Evolutionary conservation across 1,139 yeast genomes (phyloP).

Genomic region (Debaryomyces coudertii): DNA sequence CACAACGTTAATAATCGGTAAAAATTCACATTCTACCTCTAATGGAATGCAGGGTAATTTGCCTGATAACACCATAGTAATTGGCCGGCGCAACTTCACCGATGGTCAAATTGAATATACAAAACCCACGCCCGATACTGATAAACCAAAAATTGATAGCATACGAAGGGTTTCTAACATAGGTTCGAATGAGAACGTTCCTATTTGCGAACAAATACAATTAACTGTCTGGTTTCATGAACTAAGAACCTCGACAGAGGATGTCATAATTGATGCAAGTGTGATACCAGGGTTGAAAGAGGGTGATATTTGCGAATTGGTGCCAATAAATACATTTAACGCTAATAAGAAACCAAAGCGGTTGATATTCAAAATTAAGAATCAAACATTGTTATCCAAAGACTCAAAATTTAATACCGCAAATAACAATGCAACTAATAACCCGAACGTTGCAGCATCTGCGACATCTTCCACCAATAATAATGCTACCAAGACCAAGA

Average conservation of each 20-base stretch:
- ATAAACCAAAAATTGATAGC: slow-evolving; percentile 1
- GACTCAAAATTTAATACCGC: not conserved
- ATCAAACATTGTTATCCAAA: slow-evolving; percentile 11
- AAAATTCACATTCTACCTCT: slow-evolving; percentile 7
- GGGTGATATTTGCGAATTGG: slow-evolving; percentile 78
- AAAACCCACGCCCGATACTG: not conserved
- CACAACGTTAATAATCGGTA: slow-evolving; percentile 15
- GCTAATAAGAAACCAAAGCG: slow-evolving; percentile 22
- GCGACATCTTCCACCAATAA: slow-evolving; percentile 9
- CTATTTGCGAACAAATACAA: slow-evolving; percentile 34
- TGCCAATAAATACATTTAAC: slow-evolving; percentile 27
- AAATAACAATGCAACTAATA: not conserved
- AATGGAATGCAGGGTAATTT: not conserved
- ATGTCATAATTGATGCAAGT: slow-evolving; percentile 62
- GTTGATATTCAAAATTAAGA: slow-evolving; percentile 28
- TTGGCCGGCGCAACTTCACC: slow-evolving; percentile 10
- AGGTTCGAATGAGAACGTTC: slow-evolving; percentile 12
- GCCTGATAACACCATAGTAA: slow-evolving; percentile 10
- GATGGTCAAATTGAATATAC: slow-evolving; percentile 4
- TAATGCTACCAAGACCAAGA: slow-evolving; percentile 17
- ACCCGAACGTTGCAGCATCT: not conserved
- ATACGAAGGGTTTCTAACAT: slow-evolving; percentile 6
- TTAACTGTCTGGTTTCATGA: slow-evolving; percentile 80
- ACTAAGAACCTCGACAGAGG: slow-evolving; percentile 55
- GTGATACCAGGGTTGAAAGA: slow-evolving; percentile 57